Base-by-base conservation (phyloP, 768 basidiomycete species). In the Tylopilus vinaceipallidus region DNA sequence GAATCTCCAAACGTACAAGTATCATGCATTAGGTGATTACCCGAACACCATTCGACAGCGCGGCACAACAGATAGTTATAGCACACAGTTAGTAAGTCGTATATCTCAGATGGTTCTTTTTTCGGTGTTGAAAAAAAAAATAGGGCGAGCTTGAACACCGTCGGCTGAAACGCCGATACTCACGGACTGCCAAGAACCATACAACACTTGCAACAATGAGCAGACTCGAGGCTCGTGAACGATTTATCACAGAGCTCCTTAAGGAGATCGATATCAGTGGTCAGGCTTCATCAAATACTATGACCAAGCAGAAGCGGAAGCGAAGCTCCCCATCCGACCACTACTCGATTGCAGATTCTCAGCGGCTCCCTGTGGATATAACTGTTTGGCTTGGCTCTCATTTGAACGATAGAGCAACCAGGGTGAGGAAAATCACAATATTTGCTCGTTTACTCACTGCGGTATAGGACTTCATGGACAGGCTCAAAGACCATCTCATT, bases 161-260 rank as follows among this genome's bases (percentile, higher is more conserved):
- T 0, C 53, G 47, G 0, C 50, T 68, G 8, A 78, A 79, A 52
- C 56, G 58, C 0, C 52, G 68, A 10, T 78, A 73, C 42, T 54
- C 45, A 0, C 41, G 60, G 0, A 72, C 73, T 0, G 73, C 72
- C 47, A 75, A 75, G 49, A 65, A 61, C 22, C 43, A 44, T 65
- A 61, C 17, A 37, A 56, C 16, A 35, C 32, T 3, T 5, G 33
- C 0, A 63, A 75, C 46, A 3, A 71, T 77, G 30, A 62, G 63
- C 0, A 44, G 53, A 3, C 59, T 58, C 5, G 56, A 63, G 16
- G 45, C 52, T 3, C 51, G 62, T n/a, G 48, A 62, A 45, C 11
- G 55, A 33, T 23, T 50, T 23, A 19, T 69, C 47, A 23, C 45
- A 45, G 42, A 54, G 43, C 35, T 50, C 22, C 17, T 69, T 46